phyloP scores from a whole-genome alignment of 768 basidiomycete genomes.

The Naganishia vaughanmartiniae region DNA sequence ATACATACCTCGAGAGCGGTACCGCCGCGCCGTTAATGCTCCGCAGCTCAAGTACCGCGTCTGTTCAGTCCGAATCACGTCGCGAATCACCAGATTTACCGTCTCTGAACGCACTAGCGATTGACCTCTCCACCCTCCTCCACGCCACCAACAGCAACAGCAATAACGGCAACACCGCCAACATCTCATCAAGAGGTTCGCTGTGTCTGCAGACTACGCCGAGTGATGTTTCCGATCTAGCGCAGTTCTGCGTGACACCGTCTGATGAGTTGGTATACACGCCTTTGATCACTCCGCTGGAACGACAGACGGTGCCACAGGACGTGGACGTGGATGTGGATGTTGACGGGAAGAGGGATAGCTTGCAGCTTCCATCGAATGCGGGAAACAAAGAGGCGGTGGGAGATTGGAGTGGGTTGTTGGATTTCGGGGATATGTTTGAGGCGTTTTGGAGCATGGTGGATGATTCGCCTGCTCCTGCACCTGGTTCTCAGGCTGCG shows the following conservation, averaged over 20 bases:
- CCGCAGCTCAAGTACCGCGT: not conserved
- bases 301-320: conserved; percentile 1
- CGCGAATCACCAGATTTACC: not conserved
- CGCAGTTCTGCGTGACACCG: not conserved
- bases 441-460: conserved; percentile 24
- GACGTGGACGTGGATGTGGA: not conserved
- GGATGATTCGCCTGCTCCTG: not conserved
- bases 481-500: not conserved
- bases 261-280: not conserved
- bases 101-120: not conserved
- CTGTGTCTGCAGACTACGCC: conserved; percentile 2
- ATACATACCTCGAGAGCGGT: not conserved
- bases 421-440: conserved; percentile 23
- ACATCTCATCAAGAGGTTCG: not conserved
- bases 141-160: too few species aligned
- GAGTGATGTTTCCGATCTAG: not conserved
- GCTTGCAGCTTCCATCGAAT: not conserved
- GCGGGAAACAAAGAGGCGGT: not conserved
- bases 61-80: not conserved
- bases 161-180: too few species aligned
- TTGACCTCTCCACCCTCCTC: conserved; percentile 17
- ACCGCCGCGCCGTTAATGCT: not conserved
- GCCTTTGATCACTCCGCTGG: not conserved
- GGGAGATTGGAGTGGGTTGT: not conserved
- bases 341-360: not conserved